Evolutionary conservation across 441 rosid genomes (phyloP).

Genomic region (Biscutella laevigata): DNA sequence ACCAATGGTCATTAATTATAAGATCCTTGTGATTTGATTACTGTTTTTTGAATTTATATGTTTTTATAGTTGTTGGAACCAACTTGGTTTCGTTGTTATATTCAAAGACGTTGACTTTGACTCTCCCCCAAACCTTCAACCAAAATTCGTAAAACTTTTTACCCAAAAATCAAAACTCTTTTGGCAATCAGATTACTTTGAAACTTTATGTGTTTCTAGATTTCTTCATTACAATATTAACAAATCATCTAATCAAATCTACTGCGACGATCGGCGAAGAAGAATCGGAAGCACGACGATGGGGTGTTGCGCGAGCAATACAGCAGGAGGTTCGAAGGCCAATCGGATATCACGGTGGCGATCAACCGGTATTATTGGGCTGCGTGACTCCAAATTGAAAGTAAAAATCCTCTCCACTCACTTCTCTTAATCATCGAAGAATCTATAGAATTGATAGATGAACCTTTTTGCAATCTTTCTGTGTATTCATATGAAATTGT

Average conservation of each 20-base stretch:
- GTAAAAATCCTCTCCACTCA: conserved; percentile 17
- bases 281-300: conserved; percentile 28
- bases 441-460: background rate
- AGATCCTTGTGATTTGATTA: too few species aligned
- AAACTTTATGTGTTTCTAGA: conserved; percentile 10
- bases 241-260: background rate
- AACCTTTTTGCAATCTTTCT: background rate
- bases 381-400: conserved; percentile 89
- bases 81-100: background rate
- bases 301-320: conserved; percentile 75
- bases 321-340: conserved; percentile 65
- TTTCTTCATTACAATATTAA: background rate
- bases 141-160: background rate
- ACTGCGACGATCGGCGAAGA: conserved; percentile 2
- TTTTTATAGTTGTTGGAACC: background rate
- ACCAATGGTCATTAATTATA: too few species aligned
- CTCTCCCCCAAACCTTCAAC: conserved; percentile 25
- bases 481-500: background rate
- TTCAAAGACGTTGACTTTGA: too few species aligned
- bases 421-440: background rate
- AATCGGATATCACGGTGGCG: conserved; percentile 71
- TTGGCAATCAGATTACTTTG: conserved; percentile 10
- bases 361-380: conserved; percentile 83
- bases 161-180: background rate
- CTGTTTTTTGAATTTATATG: background rate